Evolutionary conservation across 148 eudicot species (phyloP).

Genomic region (Simmondsia chinensis): DNA sequence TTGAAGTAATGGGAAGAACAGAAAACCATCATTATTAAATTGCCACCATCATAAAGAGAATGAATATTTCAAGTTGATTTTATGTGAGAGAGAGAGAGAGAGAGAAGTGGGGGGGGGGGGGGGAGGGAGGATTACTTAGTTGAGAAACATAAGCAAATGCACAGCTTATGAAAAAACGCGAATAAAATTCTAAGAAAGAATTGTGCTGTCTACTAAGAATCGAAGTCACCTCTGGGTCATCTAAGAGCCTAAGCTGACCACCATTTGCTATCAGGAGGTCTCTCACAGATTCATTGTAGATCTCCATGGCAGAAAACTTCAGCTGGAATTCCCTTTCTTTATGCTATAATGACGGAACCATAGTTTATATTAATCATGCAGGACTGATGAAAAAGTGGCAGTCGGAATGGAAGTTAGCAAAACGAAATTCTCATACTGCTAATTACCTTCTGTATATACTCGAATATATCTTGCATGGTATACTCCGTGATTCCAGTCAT

Average conservation of each 20-base stretch:
- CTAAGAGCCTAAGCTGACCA: constrained; percentile 80
- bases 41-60: no score
- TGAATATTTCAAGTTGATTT: no score
- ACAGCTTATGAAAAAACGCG: no score
- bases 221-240: constrained; percentile 87
- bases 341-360: constrained; percentile 45
- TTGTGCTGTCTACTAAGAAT: not conserved
- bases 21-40: no score
- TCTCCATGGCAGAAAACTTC: constrained; percentile 95
- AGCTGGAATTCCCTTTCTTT: constrained; percentile 64
- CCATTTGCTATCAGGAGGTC: constrained; percentile 71
- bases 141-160: no score
- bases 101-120: no score
- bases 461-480: constrained; percentile 74
- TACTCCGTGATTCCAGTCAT: constrained; percentile 96
- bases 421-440: not conserved
- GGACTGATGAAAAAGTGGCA: constrained; percentile 5
- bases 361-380: not conserved
- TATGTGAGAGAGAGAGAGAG: no score
- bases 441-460: constrained; percentile 70
- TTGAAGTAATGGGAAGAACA: no score
- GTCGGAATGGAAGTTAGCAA: constrained; percentile 1
- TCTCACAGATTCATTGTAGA: constrained; percentile 91
- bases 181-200: no score
- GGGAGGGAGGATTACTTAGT: no score